Evolutionary conservation across 768 basidiomycete species (phyloP), one percentile per base, ranked within the genome.

Genomic region (Dioszegia hungarica): DNA sequence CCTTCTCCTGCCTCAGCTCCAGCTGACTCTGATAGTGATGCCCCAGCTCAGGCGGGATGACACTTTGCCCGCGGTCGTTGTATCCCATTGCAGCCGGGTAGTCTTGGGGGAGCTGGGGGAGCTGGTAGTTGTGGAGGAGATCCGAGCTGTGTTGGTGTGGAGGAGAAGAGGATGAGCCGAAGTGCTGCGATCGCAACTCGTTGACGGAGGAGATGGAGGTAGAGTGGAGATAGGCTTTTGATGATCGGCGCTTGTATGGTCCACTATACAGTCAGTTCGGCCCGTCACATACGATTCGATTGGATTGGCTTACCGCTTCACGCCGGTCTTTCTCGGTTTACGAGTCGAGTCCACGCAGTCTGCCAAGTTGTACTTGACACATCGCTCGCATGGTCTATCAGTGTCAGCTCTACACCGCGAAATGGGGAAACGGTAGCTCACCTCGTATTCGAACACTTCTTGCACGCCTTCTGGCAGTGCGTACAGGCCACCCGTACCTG

Each of bases 401-500:
- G 14, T 24, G 40, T 47, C 45, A 53, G 38, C 51, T 2, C 19
- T 29, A 20, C 17, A 34, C 15, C 34, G 28, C 28, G 19, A 17
- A 15, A 33, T 10, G 12, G 2, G 34, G 9, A 34, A 49, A 10
- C 28, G 3, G 19, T 2, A 31, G 63, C 66, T 57, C 38, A 74
- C 73, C 73, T 61, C 12, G 63, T 70, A 43, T 73, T 69, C 0
- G 71, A 73, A 47, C 73, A 75, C 54, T 71, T 72, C 62, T 75
- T 75, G 56, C 73, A 75, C 34, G 73, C 73, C 46, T 71, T 72
- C 29, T 75, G 73, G 58, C 73, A 75, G 51, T 72, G 66, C 29
- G 68, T 75, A 60, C 73, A 75, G 10, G 73, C 73, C 36, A 71
- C 65, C 33, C 68, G 61, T 3, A 75, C 73, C 38, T 75, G 73